These are phyloP conservation scores for Ehretia macrophylla DNA, from an alignment of 257 asterid genomes.

Conservation along the genomic window DNA sequence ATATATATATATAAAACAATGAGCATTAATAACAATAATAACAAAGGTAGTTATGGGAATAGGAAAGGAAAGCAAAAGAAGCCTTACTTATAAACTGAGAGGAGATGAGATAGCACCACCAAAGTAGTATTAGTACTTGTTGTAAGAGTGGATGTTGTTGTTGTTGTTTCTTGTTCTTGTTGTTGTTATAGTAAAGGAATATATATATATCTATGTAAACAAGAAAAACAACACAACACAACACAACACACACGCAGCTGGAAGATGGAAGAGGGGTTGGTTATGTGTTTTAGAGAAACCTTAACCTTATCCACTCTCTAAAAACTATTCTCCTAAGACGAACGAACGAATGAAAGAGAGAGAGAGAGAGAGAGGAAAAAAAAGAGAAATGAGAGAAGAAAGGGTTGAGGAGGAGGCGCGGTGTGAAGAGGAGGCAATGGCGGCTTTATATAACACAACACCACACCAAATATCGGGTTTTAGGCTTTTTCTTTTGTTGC, in stretches of 20 bases:
- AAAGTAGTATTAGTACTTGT: too few species aligned
- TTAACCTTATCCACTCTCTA: conserved; percentile 20
- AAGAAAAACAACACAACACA: conserved; percentile 12
- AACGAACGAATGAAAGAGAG: conserved; percentile 8
- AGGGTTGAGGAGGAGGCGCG: conserved; percentile 12
- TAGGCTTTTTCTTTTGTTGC: not conserved
- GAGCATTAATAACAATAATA: not conserved
- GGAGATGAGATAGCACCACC: not conserved
- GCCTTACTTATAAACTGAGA: conserved; percentile 9
- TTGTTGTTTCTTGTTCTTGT: not conserved
- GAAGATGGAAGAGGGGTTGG: conserved; percentile 8
- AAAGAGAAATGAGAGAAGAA: conserved; percentile 1
- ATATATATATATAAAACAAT: too few species aligned
- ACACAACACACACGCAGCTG: conserved; percentile 20
- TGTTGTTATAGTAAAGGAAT: not conserved
- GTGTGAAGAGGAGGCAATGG: conserved; percentile 38
- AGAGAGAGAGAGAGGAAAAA: not conserved
- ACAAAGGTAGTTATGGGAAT: too few species aligned
- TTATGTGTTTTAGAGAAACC: not conserved
- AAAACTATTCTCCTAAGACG: not conserved
- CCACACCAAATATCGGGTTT: not conserved
- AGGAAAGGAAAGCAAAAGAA: not conserved
- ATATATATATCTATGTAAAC: not conserved
- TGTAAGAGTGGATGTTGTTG: not conserved
- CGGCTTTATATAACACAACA: conserved; percentile 50